phyloP scores from a whole-genome alignment of 164 flowering plant species.

The Malania oleifera region DNA sequence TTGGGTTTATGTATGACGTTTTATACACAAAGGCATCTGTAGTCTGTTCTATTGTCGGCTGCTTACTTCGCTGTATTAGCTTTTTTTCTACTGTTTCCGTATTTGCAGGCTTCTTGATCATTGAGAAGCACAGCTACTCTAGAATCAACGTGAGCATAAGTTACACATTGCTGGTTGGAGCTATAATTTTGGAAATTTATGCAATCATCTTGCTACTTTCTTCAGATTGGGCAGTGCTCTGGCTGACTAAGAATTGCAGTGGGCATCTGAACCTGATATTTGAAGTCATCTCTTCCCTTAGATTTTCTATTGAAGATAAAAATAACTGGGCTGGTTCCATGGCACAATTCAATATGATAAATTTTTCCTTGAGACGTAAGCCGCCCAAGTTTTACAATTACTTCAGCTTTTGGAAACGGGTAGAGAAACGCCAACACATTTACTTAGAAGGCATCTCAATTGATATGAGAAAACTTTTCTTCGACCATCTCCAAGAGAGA shows the following conservation, averaged over 20 bases:
- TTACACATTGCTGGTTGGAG: conserved; percentile 6
- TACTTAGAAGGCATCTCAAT: background rate
- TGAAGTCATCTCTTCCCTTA: background rate
- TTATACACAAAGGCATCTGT: conserved; percentile 4
- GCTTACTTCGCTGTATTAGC: conserved; percentile 3
- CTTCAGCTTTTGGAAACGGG: background rate
- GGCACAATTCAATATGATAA: conserved; percentile 7
- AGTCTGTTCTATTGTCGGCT: conserved; percentile 1
- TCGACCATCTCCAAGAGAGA: background rate
- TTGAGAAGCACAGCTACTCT: background rate
- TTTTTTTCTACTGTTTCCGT: background rate
- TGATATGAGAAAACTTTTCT: conserved; percentile 6
- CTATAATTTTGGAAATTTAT: conserved; percentile 6
- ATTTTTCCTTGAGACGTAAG: background rate
- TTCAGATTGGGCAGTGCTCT: conserved; percentile 7
- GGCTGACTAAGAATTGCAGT: background rate
- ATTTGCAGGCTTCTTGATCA: conserved; percentile 1
- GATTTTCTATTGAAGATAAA: background rate
- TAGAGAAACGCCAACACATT: background rate
- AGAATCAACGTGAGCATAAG: background rate
- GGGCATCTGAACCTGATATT: background rate
- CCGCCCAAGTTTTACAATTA: background rate
- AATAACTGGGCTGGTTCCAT: conserved; percentile 8
- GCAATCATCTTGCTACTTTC: background rate
- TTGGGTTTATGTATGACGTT: conserved; percentile 6